Conservation (phyloP, 2,329 filamentous ascomycete species). For the Sporothrix globosa region DNA sequence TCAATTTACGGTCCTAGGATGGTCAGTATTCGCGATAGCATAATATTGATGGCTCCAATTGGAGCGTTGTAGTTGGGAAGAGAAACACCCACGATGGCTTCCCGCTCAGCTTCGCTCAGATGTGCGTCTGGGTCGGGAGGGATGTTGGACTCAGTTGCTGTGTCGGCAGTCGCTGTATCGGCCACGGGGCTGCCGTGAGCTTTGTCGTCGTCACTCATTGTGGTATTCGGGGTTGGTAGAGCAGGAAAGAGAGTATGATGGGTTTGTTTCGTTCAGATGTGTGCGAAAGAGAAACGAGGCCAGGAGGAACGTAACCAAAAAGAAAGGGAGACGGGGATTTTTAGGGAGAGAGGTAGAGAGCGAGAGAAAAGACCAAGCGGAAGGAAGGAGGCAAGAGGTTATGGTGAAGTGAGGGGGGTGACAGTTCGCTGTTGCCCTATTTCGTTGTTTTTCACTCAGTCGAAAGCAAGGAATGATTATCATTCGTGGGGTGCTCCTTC, state of each 20-base stretch:
- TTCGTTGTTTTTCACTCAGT: not conserved
- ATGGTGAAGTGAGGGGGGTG: constrained; percentile 18
- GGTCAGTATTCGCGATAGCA: not conserved
- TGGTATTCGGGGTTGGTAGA: constrained; percentile 1
- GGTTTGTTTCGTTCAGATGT: not conserved
- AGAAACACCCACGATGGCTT: constrained; percentile 38
- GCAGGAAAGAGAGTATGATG: not conserved
- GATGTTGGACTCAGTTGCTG: constrained; percentile 33
- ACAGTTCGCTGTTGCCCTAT: constrained; percentile 10
- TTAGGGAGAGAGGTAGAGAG: not conserved
- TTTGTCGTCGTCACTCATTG: constrained; percentile 37
- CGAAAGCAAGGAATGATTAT: not conserved
- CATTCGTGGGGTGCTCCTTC: constrained; percentile 16
- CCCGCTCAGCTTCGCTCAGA: constrained; percentile 41
- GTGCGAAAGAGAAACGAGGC: too few species aligned
- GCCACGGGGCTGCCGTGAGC: constrained; percentile 28
- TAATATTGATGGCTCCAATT: too few species aligned
- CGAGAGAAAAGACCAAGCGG: not conserved
- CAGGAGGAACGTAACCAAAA: too few species aligned
- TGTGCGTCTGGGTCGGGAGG: constrained; percentile 43
- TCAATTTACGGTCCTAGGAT: constrained; percentile 43
- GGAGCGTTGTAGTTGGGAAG: not conserved
- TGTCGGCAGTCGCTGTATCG: not conserved
- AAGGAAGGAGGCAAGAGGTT: not conserved
- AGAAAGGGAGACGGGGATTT: too few species aligned